Percentiles rank a stretch among this genome's conserved stretches.
These are phyloP conservation scores for Cytospora piceae DNA, from an alignment of 2,329 filamentous ascomycete species.

Conservation along the genomic window DNA sequence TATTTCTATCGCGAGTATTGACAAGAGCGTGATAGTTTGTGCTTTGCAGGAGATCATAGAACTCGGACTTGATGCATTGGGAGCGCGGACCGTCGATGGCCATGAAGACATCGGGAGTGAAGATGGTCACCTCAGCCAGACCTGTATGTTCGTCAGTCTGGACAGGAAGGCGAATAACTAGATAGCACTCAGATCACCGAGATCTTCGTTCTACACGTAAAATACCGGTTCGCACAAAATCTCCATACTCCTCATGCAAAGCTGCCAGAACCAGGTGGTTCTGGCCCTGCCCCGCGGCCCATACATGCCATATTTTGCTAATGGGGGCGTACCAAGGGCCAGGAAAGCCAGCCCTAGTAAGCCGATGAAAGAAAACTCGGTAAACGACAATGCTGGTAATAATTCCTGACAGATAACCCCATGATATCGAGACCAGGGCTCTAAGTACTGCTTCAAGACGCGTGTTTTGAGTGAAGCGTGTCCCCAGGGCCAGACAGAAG, in stretches of 20 bases:
- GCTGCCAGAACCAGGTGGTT: background rate
- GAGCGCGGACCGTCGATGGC: conserved; percentile 32
- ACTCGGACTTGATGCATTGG: conserved; percentile 30
- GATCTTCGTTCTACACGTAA: no score
- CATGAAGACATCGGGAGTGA: conserved; percentile 27
- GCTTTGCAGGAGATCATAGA: conserved; percentile 30
- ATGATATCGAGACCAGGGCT: no score
- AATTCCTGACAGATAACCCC: background rate
- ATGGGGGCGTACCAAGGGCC: background rate
- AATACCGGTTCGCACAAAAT: conserved; percentile 1
- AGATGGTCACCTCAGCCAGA: background rate
- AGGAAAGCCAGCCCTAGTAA: background rate
- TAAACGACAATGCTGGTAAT: background rate
- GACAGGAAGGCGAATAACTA: no score
- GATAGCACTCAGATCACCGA: no score
- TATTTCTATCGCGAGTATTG: background rate
- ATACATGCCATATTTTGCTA: background rate
- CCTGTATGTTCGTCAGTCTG: background rate
- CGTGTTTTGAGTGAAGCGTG: background rate
- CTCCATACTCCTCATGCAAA: background rate
- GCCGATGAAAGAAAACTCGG: background rate
- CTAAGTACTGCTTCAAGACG: background rate
- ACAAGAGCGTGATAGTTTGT: background rate
- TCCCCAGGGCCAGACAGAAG: background rate
- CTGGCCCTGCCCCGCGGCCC: no score